These are phyloP conservation scores for Fusarium brachygibbosum DNA, from an alignment of 2,329 filamentous ascomycete species.

Conservation along the genomic window DNA sequence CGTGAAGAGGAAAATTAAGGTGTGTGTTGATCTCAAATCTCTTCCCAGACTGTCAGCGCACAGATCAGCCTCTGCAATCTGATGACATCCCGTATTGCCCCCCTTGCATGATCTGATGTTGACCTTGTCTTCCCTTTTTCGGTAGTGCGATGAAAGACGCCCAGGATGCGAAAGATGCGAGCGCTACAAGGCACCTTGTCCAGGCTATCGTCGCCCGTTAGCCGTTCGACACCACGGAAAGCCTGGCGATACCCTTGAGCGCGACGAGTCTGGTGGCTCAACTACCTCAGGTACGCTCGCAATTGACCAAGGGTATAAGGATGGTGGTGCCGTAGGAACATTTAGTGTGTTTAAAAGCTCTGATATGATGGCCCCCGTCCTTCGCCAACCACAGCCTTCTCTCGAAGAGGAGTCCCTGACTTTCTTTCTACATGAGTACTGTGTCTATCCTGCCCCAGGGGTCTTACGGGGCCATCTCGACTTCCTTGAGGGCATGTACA, in stretches of 20 bases:
- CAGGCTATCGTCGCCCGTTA: slow-evolving; percentile 27
- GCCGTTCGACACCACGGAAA: slow-evolving; percentile 25
- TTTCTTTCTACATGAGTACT: slow-evolving; percentile 31
- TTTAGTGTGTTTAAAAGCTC: not conserved
- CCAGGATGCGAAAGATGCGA: slow-evolving; percentile 32
- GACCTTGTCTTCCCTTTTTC: not conserved
- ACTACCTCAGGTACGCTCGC: too few relatives aligned
- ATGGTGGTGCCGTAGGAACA: not conserved
- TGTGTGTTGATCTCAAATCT: not conserved
- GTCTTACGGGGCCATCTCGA: slow-evolving; percentile 26
- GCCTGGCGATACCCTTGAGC: slow-evolving; percentile 16
- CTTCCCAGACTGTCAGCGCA: not conserved
- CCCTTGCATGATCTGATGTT: not conserved
- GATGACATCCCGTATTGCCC: too few relatives aligned
- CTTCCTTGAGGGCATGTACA: slow-evolving; percentile 29
- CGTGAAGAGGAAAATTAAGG: slow-evolving; percentile 30
- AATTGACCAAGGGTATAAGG: not conserved
- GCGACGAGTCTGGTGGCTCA: not conserved
- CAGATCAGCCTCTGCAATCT: not conserved
- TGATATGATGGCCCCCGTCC: not conserved
- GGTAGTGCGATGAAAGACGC: slow-evolving; percentile 29
- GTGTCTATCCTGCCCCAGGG: slow-evolving; percentile 8
- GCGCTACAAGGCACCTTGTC: slow-evolving; percentile 25
- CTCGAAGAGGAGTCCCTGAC: slow-evolving; percentile 28
- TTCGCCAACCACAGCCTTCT: slow-evolving; percentile 26